Evolutionary conservation across 23 red algal species (phyloP).

Genomic region (Gracilaria domingensis): DNA sequence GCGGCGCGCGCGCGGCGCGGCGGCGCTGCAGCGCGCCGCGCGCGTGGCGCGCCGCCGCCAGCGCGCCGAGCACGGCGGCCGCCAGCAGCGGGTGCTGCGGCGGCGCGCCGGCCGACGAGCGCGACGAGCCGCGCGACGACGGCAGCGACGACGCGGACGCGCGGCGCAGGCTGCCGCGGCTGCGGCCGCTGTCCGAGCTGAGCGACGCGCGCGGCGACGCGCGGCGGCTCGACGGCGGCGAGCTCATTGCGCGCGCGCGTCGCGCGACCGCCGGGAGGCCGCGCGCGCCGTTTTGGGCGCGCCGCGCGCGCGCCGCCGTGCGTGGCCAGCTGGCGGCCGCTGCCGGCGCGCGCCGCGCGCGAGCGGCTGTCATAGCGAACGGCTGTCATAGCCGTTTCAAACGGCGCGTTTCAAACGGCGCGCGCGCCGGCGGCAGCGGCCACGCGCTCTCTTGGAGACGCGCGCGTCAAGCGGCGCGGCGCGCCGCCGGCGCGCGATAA

Average conservation of each 20-base stretch:
- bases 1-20: background rate
- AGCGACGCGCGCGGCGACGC: background rate
- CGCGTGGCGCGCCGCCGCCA: background rate
- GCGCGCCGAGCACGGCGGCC: background rate
- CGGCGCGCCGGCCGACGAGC: background rate
- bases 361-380: too few relatives aligned
- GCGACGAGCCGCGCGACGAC: background rate
- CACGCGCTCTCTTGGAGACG: too few relatives aligned
- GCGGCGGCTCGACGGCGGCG: background rate
- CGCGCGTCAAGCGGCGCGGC: background rate
- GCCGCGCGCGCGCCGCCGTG: too few relatives aligned
- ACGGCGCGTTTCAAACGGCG: background rate
- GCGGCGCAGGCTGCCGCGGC: background rate
- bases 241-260: background rate
- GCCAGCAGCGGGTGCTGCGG: background rate
- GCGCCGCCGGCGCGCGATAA: background rate
- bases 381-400: conserved; percentile 16
- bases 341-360: background rate
- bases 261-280: background rate
- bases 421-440: too few relatives aligned
- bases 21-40: background rate
- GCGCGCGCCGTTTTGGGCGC: background rate
- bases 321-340: background rate
- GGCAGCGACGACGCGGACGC: too few relatives aligned
- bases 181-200: too few relatives aligned